A percentile compares a stretch with the other conserved stretches of the same genome.
Evolutionary conservation across 2,329 filamentous ascomycete genomes (phyloP).

Genomic region (Trichoderma simmonsii): DNA sequence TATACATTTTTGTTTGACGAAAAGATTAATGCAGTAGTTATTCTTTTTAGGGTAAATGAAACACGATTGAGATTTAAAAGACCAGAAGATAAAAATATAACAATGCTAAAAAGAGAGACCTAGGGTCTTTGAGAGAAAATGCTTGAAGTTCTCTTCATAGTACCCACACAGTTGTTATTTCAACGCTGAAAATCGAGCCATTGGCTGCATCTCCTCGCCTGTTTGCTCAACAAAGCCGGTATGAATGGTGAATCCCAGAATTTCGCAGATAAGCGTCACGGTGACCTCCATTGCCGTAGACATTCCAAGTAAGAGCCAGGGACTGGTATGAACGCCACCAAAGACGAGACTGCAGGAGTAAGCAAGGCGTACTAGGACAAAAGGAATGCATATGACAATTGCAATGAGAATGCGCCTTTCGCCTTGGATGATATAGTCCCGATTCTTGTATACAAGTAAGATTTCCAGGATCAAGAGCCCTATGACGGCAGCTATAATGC

Average conservation of each 20-base stretch:
- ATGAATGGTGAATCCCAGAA: not conserved
- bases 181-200: too few species aligned
- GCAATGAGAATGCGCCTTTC: not conserved
- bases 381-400: not conserved
- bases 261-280: not conserved
- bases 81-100: too few species aligned
- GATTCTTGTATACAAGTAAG: not conserved
- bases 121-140: too few species aligned
- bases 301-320: not conserved
- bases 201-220: not conserved
- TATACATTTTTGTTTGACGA: too few species aligned
- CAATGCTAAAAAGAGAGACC: too few species aligned
- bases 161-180: too few species aligned
- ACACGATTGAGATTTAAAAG: too few species aligned
- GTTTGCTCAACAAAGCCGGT: too few species aligned
- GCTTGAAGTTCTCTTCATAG: too few species aligned
- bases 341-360: not conserved
- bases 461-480: not conserved
- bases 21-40: too few species aligned
- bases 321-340: not conserved
- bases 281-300: not conserved
- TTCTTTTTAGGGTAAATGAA: too few species aligned
- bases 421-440: not conserved
- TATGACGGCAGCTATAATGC: not conserved
- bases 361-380: not conserved